Evolutionary conservation across 2,329 filamentous ascomycete genomes (phyloP), one percentile per base, ranked within the genome.

Genomic region (Gnomoniopsis sp.): DNA sequence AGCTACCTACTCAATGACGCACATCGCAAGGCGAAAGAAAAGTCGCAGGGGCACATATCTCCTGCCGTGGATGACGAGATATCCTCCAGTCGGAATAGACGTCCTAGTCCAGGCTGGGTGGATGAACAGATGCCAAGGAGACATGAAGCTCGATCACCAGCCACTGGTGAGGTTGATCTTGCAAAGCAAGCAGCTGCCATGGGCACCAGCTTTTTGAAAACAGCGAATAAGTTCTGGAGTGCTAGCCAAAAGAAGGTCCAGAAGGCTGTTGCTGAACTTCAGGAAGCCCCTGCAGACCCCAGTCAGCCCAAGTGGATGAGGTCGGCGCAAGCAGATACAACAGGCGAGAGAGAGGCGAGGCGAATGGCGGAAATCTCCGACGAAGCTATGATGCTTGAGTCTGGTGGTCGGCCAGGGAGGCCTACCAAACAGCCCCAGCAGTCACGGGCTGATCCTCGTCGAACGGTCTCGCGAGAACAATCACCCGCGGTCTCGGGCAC

Each of bases 301-400:
- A 90, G 72, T 68, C 90, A 96, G 69, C 95, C 95, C 0, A 95
- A 91, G 69, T 99, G 95, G 95, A 96, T 99, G 93, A 87, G 89
- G 66, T 89, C 93, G 58, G 82, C 86, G 3, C 81, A 84, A 47
- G 74, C 78, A 57, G 77, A 80, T 2, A 74, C 72, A 38, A 64
- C 64, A 22, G 34, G 73, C 69, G 65, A 59, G 12, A 47, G 34
- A 11, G 62, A 68, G 41, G 70, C 71, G 64, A 74, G 64, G 62
- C 68, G 67, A 50, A 65, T 65, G 30, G 61, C 71, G 12, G 74
- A 77, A 21, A 76, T 82, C 6, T 91, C 88, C 0, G 84, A 90
- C 62, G 88, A 91, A 75, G 92, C 90, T 6, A 77, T 92, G 72
- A 88, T 93, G 85, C 79, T 96, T 2, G 91, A 96, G 67, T 79